phyloP scores from a whole-genome alignment of 1,284 basidiomycete genomes.

The Ustilago xerochloae region DNA sequence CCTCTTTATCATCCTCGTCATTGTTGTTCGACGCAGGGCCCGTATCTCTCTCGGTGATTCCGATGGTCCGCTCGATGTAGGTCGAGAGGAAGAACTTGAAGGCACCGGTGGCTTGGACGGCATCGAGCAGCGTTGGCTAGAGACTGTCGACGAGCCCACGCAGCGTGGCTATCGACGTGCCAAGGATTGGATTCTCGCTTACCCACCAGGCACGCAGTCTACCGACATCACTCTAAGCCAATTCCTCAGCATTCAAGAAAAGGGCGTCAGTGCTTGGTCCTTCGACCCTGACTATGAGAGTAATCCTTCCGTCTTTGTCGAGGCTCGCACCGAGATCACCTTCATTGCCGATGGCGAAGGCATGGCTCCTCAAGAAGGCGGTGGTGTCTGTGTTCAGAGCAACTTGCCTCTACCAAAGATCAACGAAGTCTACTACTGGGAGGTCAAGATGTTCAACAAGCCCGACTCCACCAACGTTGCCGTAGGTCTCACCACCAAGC shows the following conservation, averaged over 20 bases:
- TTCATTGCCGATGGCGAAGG: slow-evolving; percentile 67
- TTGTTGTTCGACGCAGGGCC: slow-evolving; percentile 54
- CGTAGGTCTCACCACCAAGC: slow-evolving; percentile 66
- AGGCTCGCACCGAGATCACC: slow-evolving; percentile 65
- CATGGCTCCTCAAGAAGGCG: slow-evolving; percentile 66
- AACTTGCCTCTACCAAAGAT: slow-evolving; percentile 67
- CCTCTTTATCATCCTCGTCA: slow-evolving; percentile 61
- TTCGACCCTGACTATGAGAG: slow-evolving; percentile 67
- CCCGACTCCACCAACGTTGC: slow-evolving; percentile 62
- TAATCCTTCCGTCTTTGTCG: slow-evolving; percentile 66
- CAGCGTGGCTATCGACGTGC: slow-evolving; percentile 83
- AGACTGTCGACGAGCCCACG: slow-evolving; percentile 78
- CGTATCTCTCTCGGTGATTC: slow-evolving; percentile 77
- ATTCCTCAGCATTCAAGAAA: slow-evolving; percentile 67
- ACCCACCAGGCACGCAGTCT: slow-evolving; percentile 51
- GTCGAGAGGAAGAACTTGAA: slow-evolving; percentile 77
- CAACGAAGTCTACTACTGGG: slow-evolving; percentile 69
- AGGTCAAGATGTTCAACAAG: slow-evolving; percentile 68
- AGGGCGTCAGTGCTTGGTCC: slow-evolving; percentile 67
- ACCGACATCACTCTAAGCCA: slow-evolving; percentile 68
- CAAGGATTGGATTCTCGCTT: slow-evolving; percentile 76
- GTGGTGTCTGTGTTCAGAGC: slow-evolving; percentile 65
- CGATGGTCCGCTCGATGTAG: slow-evolving; percentile 93
- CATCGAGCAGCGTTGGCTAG: slow-evolving; percentile 92
- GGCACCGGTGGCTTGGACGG: slow-evolving; percentile 91